Base-by-base conservation (phyloP, 1,139 yeast genomes). In the Meyerozyma smithsonii region DNA sequence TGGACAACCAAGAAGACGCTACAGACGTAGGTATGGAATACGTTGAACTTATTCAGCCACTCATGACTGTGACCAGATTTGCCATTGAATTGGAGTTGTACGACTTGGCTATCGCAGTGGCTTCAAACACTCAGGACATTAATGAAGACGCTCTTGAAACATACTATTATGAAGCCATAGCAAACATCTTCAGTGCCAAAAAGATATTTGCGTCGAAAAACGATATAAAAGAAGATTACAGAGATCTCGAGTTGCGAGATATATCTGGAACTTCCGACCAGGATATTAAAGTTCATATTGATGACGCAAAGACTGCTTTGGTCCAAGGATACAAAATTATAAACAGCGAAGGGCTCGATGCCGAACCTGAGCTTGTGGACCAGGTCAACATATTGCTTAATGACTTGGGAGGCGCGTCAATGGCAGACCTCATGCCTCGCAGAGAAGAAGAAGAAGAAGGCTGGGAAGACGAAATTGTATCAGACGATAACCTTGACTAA, bases 71-170 rank as follows among this genome's bases (percentile, higher is more conserved):
- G 39, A 69, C 88, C 11, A 81, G 85, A 54, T 80, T 82, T 58
- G 80, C 92, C 20, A 71, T 87, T 39, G 97, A 90, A 59, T 67
- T 86, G 56, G 92, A 83, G 32, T 63, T 77, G 45, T 81, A 81
- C 52, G 94, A 85, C 33, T 55, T 72, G 18, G 85, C 87, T 3
- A 63, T 79, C 11, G 74, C 75, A 32, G 78, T 87, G 17, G 72
- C 88, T 8, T 66, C 74, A 19, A 72, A 74, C 26, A 69, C 83
- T 17, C 81, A 82, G 51, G 90, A 85, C 46, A 76, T 90, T 38
- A 89, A 90, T 61, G 97, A 90, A 51, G 83, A 81, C 49, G 79
- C 86, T 44, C 67, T 87, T 42, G 97, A 90, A 52, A 73, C 83
- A 28, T 83, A 77, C 55, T 90, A 90, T 56, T 67, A 88, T 49